phyloP scores from a whole-genome alignment of 495 filamentous ascomycete species.

The Saxispiralis lemnorum region DNA sequence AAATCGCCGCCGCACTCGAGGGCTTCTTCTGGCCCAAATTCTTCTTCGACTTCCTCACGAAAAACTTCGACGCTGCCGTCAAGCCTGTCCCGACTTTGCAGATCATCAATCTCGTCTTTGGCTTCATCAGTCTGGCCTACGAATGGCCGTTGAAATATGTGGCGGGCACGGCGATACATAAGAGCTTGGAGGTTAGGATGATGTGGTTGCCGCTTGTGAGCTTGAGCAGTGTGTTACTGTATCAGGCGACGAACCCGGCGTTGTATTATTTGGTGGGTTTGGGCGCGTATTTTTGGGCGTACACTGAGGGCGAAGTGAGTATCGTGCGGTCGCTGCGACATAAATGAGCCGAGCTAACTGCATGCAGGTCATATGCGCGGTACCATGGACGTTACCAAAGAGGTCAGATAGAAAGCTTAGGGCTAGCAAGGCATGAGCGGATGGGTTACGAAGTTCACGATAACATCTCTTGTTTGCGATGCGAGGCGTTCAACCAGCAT shows the following conservation, averaged over 20 bases:
- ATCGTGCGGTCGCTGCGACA: background rate
- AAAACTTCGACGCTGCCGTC: constrained; percentile 71
- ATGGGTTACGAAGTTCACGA: background rate
- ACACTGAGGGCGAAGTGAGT: constrained; percentile 86
- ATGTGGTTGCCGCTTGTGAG: constrained; percentile 65
- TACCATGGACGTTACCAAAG: constrained; percentile 36
- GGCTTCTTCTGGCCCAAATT: constrained; percentile 98
- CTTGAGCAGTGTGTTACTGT: constrained; percentile 59
- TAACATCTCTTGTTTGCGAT: background rate
- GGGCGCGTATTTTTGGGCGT: constrained; percentile 87
- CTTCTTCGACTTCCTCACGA: constrained; percentile 93
- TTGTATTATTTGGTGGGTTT: constrained; percentile 84
- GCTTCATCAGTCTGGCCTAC: constrained; percentile 61
- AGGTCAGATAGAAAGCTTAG: constrained; percentile 2
- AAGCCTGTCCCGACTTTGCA: constrained; percentile 80
- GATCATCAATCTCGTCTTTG: constrained; percentile 85
- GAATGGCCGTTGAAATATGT: constrained; percentile 69
- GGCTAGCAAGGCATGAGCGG: constrained; percentile 1
- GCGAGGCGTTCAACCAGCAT: background rate
- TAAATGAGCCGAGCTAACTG: constrained; percentile 3
- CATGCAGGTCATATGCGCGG: constrained; percentile 34
- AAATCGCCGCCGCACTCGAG: constrained; percentile 67
- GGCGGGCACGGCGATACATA: constrained; percentile 54
- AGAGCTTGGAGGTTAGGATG: constrained; percentile 72
- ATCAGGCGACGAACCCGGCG: constrained; percentile 82